These are phyloP conservation scores for Pichia sp. DNA, from an alignment of 1,139 yeast species.

Conservation along the genomic window DNA sequence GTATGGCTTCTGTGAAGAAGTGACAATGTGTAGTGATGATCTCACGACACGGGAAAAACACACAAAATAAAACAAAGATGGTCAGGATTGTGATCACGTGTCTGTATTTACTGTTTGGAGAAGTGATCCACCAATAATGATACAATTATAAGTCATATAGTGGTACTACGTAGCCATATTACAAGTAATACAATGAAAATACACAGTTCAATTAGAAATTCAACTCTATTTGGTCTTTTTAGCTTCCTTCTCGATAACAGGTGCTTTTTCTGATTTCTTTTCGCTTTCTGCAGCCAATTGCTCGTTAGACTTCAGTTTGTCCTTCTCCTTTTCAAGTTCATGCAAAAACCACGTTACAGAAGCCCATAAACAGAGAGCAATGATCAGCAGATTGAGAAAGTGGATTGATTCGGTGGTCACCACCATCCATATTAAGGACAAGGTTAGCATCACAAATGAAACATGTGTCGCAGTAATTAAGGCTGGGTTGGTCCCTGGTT, in stretches of 20 bases:
- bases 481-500: constrained; percentile 94
- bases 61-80: no score
- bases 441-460: constrained; percentile 50
- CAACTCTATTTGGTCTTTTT: neutral
- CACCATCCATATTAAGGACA: constrained; percentile 51
- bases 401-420: constrained; percentile 65
- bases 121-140: no score
- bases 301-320: constrained; percentile 32
- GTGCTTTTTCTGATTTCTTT: neutral
- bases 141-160: no score
- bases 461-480: constrained; percentile 72
- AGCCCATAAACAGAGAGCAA: constrained; percentile 68
- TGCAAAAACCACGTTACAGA: constrained; percentile 81
- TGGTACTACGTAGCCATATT: no score
- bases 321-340: constrained; percentile 53
- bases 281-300: constrained; percentile 25
- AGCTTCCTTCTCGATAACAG: neutral
- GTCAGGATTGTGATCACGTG: no score
- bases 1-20: no score
- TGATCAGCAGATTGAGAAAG: constrained; percentile 62
- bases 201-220: no score
- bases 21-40: no score
- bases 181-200: no score
- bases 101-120: no score
- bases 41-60: no score